phyloP scores from a whole-genome alignment of 2,329 filamentous ascomycete species.

The Fusarium staphyleae region DNA sequence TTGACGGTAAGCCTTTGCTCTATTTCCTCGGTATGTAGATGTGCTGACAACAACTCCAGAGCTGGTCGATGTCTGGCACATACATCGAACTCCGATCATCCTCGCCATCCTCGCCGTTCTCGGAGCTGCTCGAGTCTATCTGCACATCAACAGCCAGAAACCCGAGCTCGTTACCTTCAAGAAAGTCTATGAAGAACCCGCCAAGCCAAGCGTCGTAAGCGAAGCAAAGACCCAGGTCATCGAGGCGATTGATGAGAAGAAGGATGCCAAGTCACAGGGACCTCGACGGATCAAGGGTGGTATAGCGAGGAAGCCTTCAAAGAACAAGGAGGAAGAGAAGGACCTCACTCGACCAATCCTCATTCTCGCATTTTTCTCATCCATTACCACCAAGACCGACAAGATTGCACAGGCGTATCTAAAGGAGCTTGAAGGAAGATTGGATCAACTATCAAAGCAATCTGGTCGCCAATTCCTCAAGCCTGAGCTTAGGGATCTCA shows the following conservation, averaged over 20 bases:
- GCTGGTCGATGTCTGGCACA: slow-evolving; percentile 55
- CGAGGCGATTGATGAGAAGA: slow-evolving; percentile 39
- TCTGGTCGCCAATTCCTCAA: slow-evolving; percentile 54
- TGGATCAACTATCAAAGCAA: slow-evolving; percentile 56
- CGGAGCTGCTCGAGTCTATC: slow-evolving; percentile 51
- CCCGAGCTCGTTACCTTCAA: slow-evolving; percentile 49
- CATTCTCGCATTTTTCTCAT: slow-evolving; percentile 86
- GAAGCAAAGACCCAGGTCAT: slow-evolving; percentile 29
- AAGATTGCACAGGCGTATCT: slow-evolving; percentile 71
- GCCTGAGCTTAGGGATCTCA: slow-evolving; percentile 76
- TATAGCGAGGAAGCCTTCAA: slow-evolving; percentile 43
- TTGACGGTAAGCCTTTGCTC: slow-evolving; percentile 33
- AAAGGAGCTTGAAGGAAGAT: slow-evolving; percentile 59
- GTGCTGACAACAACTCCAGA: slow-evolving; percentile 39
- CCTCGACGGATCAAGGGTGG: slow-evolving; percentile 60
- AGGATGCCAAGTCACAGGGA: slow-evolving; percentile 47
- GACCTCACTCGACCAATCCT: slow-evolving; percentile 63
- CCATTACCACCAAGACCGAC: slow-evolving; percentile 83
- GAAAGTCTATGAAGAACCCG: slow-evolving; percentile 44
- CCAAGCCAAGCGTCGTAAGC: slow-evolving; percentile 14
- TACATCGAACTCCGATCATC: slow-evolving; percentile 54
- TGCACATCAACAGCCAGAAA: slow-evolving; percentile 48
- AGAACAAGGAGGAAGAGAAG: slow-evolving; percentile 35
- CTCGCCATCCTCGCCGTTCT: slow-evolving; percentile 50
- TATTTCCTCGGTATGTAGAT: slow-evolving; percentile 6